These are phyloP conservation scores for Aspergillus arachidicola DNA, from an alignment of 2,329 filamentous ascomycete species.

Conservation along the genomic window DNA sequence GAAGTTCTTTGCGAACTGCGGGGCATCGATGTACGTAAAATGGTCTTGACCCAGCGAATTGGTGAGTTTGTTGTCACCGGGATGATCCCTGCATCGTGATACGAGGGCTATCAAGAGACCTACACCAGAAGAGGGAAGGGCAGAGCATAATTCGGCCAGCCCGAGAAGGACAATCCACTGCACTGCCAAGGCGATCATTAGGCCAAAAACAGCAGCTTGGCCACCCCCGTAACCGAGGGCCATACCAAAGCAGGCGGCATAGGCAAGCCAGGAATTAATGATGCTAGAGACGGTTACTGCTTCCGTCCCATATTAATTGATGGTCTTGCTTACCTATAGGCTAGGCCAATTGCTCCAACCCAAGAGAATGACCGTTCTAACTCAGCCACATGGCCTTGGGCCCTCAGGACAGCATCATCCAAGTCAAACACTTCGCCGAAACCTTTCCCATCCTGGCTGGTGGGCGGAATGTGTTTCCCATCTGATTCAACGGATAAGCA, in stretches of 20 bases:
- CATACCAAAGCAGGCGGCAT: slow-evolving; percentile 27
- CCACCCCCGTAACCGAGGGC: slow-evolving; percentile 27
- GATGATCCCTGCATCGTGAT: background rate
- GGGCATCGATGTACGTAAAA: slow-evolving; percentile 31
- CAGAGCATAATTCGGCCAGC: slow-evolving; percentile 17
- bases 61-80: background rate
- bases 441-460: background rate
- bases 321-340: slow-evolving; percentile 23
- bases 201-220: slow-evolving; percentile 24
- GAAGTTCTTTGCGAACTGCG: slow-evolving; percentile 23
- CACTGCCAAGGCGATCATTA: slow-evolving; percentile 20
- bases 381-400: slow-evolving; percentile 7
- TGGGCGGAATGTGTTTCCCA: background rate
- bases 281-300: slow-evolving; percentile 16
- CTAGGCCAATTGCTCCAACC: slow-evolving; percentile 27
- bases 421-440: background rate
- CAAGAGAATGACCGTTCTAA: slow-evolving; percentile 25
- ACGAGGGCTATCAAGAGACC: background rate
- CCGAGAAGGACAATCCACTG: slow-evolving; percentile 27
- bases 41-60: slow-evolving; percentile 31
- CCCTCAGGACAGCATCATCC: slow-evolving; percentile 3
- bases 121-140: slow-evolving; percentile 20
- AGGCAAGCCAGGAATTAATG: slow-evolving; percentile 28
- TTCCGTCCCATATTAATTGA: no score
- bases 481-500: background rate